Base-by-base conservation (phyloP, 495 filamentous ascomycete species). In the Penicillium chermesinum region DNA sequence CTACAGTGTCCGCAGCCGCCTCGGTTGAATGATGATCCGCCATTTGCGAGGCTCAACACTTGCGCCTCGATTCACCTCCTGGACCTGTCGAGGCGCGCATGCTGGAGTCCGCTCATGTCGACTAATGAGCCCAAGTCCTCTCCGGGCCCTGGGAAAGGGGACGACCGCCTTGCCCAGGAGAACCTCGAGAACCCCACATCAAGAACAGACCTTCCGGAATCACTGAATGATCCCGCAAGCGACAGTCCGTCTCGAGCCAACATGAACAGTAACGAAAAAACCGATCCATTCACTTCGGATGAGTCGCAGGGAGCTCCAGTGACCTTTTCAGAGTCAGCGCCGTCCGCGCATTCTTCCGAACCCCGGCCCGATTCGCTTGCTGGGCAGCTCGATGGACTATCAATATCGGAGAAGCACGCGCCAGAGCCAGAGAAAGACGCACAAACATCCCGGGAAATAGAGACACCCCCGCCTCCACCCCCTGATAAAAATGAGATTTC, bases 31-130 rank as follows among this genome's bases (percentile, higher is more conserved):
- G 34, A 57, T 57, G 59, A 62, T 62, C 59, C 59, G 59, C 46
- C 25, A 54, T 46, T 59, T 44, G 48, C 43, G 55, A 62, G 56
- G 46, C 53, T 56, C 59, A 54, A 48, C 39, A 41, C 36, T 38
- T 40, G 37, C 39, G 35, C 38, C 16, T 32, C 19, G 21, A 25
- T 20, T 18, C 54, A 33, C 13, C 46, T 44, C 52, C 45, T 50
- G 49, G 52, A 38, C 38, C 85, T 86, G 60, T 22, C 82, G 30
- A 46, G 50, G 54, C 52, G 55, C 59, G 49, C 52, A 65, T 72
- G 66, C 55, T 44, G 53, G 48, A 25, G 30, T 49, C 61, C 66
- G 61, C 62, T 58, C 61, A 72, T 72, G 69, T 71, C 69, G 62
- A 51, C 66, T 39, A 54, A 56, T 55, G 67, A 56, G 53, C 41